Evolutionary conservation across 371 early-diverging fungal species (phyloP), one percentile per base, ranked within the genome.

Genomic region (Homolaphlyctis polyrhiza): DNA sequence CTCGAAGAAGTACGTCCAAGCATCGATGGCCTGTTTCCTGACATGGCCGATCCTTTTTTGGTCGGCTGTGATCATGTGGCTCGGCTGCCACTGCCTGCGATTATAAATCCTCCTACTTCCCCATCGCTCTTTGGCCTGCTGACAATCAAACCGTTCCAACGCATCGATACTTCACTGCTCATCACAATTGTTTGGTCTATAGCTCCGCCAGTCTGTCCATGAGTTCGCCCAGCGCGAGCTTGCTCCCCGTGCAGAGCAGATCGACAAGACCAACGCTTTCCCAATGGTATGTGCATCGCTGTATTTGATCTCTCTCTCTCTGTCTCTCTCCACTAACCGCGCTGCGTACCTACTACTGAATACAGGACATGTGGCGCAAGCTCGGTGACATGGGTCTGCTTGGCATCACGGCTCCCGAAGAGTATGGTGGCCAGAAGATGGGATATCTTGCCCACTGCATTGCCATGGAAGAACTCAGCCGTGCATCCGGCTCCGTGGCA

Each of bases 371-470:
- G 93, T 96, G 96, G 98, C 83, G 84, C 67, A 94, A 95, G 77
- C 86, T 97, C 62, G 98, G 98, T 59, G 86, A 89, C 45, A 95
- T 97, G 95, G 98, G 98, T 14, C 75, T 96, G 0, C 76, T 96
- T 25, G 98, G 98, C 45, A 83, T 95, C 59, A 95, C 96, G n/a
- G 94, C 89, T 1, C 81, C 81, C 69, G 79, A 79, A 61, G 58
- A 75, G 54, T 93, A 94, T 73, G 96, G 97, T 66, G 98, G 98
- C 57, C 82, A 95, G 29, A 86, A 87, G 18, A 74, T 95, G 72
- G 96, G 97, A 54, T 97, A 97, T 73, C 77, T 95, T 48, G 91
- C 91, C 58, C 98, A 97, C 73, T 87, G 88, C 18, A 62, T 97
- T 28, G 92, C 88, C 28, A 95, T 97, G 96, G 96, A 97, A 71